These are phyloP conservation scores for Populus hybrid DNA, from an alignment of 441 rosid genomes.

Conservation along the genomic window DNA sequence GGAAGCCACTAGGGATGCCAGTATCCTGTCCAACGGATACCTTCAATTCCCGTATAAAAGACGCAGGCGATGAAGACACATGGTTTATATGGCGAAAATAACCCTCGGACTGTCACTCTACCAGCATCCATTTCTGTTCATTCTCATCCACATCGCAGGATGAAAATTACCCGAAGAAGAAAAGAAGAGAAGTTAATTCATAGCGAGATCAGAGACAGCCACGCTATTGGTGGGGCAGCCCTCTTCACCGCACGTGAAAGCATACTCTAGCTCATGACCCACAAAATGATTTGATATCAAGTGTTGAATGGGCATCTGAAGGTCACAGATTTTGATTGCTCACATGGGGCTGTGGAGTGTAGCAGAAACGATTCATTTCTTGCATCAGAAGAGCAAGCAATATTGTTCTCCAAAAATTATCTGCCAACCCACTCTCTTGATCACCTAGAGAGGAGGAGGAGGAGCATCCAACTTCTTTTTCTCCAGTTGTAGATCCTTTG, in stretches of 20 bases:
- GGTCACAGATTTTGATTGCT: slow-evolving; percentile 9
- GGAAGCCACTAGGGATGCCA: neutral
- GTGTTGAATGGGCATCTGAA: slow-evolving; percentile 10
- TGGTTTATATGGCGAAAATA: neutral
- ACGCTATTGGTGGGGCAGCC: neutral
- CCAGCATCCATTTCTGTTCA: neutral
- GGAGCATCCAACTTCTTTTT: too few relatives aligned
- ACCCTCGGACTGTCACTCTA: neutral
- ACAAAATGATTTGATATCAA: slow-evolving; percentile 22
- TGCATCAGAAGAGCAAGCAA: neutral
- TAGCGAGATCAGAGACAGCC: neutral
- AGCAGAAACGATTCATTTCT: slow-evolving; percentile 1
- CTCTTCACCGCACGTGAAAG: slow-evolving; percentile 24
- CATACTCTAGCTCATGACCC: slow-evolving; percentile 9
- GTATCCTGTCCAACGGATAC: neutral
- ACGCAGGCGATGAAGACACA: neutral
- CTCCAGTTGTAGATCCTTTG: too few relatives aligned
- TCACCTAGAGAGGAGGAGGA: neutral
- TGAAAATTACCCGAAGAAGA: neutral
- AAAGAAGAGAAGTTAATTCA: neutral
- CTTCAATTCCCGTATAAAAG: neutral
- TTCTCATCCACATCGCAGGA: neutral
- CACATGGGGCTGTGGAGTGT: slow-evolving; percentile 25
- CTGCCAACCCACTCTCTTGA: neutral
- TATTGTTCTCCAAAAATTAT: neutral